Percentiles rank a stretch among this genome's conserved stretches.
Evolutionary conservation across 768 basidiomycete genomes (phyloP).

Genomic region (Serendipita sp.): DNA sequence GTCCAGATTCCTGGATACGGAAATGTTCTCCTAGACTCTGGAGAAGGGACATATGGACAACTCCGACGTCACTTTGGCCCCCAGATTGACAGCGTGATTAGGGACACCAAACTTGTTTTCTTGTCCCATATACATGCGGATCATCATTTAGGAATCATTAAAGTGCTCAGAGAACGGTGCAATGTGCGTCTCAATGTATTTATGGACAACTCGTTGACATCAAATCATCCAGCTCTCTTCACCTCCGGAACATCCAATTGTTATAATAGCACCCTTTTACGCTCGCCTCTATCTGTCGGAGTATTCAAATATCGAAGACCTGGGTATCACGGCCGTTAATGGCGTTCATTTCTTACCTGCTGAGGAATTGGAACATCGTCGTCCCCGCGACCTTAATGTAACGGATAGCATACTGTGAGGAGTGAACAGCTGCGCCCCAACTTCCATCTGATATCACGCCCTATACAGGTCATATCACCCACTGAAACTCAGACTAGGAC

Average conservation of each 20-base stretch:
- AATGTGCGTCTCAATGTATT: slow-evolving; percentile 32
- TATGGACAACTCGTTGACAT: no score
- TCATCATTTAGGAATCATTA: slow-evolving; percentile 73
- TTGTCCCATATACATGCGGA: slow-evolving; percentile 87
- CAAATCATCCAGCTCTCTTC: slow-evolving; percentile 39
- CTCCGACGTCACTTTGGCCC: slow-evolving; percentile 60
- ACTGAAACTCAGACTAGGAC: slow-evolving; percentile 25
- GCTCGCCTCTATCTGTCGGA: slow-evolving; percentile 48
- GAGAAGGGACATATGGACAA: slow-evolving; percentile 90
- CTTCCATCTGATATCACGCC: background rate
- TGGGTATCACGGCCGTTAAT: slow-evolving; percentile 40
- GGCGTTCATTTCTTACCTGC: slow-evolving; percentile 18
- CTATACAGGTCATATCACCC: background rate
- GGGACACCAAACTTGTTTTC: slow-evolving; percentile 65
- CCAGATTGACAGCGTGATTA: slow-evolving; percentile 42
- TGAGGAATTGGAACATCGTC: background rate
- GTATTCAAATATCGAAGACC: slow-evolving; percentile 49
- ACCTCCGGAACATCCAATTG: slow-evolving; percentile 22
- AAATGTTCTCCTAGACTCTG: slow-evolving; percentile 69
- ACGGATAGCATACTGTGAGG: no score
- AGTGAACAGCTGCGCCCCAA: no score
- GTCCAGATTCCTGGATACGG: slow-evolving; percentile 59
- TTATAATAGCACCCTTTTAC: no score
- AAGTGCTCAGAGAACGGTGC: slow-evolving; percentile 54
- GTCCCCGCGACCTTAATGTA: background rate